Conservation (phyloP, 2,329 filamentous ascomycete species). For the Chalaropsis ovoidea region DNA sequence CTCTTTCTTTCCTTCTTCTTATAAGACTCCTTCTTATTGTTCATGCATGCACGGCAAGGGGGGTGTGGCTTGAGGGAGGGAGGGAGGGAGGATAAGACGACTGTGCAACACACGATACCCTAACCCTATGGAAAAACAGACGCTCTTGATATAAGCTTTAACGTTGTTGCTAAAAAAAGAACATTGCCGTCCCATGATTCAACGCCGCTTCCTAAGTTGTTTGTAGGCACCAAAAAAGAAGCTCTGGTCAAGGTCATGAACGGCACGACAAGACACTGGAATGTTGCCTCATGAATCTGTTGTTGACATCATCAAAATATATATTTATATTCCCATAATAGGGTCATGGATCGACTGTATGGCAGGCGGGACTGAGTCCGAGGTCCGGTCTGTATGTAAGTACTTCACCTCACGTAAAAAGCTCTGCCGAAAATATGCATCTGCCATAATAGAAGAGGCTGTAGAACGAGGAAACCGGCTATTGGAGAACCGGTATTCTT, state of each 20-base stretch:
- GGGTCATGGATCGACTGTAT: too few species aligned
- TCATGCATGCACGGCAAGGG: too few species aligned
- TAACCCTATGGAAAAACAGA: background rate
- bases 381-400: too few species aligned
- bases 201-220: background rate
- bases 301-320: background rate
- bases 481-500: too few species aligned
- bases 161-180: background rate
- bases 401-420: background rate
- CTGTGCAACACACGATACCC: background rate
- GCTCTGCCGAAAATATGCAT: background rate
- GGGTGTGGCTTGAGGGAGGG: background rate
- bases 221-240: slow-evolving; percentile 9
- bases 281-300: too few species aligned
- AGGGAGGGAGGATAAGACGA: background rate
- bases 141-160: too few species aligned
- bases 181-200: background rate
- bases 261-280: background rate
- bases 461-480: background rate
- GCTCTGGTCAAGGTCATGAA: background rate
- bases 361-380: too few species aligned
- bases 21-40: too few species aligned
- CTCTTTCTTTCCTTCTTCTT: too few species aligned
- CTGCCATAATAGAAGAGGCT: background rate
- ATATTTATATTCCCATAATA: background rate